phyloP scores from a whole-genome alignment of 2,329 filamentous ascomycete species.

The Neopestalotiopsis sp. region DNA sequence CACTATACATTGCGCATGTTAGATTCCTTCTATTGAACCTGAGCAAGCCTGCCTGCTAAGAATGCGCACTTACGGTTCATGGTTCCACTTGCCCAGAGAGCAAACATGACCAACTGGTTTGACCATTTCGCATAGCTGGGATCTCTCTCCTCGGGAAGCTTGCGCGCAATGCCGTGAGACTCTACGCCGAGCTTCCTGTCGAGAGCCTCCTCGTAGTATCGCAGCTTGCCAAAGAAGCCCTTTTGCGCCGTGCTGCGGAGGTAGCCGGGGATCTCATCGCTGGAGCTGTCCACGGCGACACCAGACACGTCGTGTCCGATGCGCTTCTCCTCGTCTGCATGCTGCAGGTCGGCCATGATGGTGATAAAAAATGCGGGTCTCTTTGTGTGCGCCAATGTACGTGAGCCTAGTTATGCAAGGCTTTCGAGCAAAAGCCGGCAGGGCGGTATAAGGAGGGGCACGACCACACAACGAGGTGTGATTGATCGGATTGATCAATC shows the following conservation, averaged over 20 bases:
- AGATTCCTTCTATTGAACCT: not conserved
- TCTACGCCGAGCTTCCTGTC: conserved; percentile 46
- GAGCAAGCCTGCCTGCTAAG: not conserved
- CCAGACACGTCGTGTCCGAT: conserved; percentile 2
- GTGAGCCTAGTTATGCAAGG: not conserved
- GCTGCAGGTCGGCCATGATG: conserved; percentile 7
- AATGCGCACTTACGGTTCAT: conserved; percentile 44
- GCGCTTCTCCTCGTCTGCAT: conserved; percentile 14
- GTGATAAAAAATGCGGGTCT: not conserved
- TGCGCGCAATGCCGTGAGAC: conserved; percentile 50
- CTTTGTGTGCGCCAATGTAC: not conserved
- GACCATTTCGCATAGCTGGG: conserved; percentile 42
- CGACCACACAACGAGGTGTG: not conserved
- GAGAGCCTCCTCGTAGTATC: conserved; percentile 44
- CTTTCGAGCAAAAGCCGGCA: not conserved
- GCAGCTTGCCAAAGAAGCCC: conserved; percentile 43
- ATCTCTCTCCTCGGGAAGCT: conserved; percentile 48
- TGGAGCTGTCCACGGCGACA: conserved; percentile 22
- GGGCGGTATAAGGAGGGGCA: not conserved
- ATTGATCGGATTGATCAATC: not conserved
- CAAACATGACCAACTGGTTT: conserved; percentile 51
- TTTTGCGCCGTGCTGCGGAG: conserved; percentile 18
- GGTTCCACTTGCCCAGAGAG: conserved; percentile 57
- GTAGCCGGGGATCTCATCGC: conserved; percentile 19
- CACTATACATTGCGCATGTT: conserved; percentile 23